Base-by-base conservation (phyloP, 345 rosid species). In the Hibiscus tridactylites region DNA sequence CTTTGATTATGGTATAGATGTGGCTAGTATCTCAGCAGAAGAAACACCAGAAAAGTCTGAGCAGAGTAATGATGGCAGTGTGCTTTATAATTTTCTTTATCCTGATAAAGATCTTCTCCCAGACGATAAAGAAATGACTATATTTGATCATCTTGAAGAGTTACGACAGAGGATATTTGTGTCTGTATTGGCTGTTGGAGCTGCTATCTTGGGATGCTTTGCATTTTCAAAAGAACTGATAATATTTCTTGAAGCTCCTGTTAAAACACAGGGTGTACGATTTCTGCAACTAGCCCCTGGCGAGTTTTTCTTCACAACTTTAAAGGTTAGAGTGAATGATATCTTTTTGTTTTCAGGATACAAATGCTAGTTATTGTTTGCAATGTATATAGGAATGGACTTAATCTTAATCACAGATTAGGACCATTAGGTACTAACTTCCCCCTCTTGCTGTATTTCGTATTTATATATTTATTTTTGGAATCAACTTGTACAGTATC, bases 211-310 rank as follows among this genome's bases (percentile, higher is more conserved):
- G 68, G 99, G 97, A 69, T 95, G 99, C 87, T 95, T 95, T 75
- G 87, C 93, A 61, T 88, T 86, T 82, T 91, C 99, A 12, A 95
- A 95, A 76, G 99, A 90, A 70, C 83, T 95, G 33, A 78, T 95
- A 66, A 71, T 90, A 73, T 47, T 95, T 80, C 99, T 94, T 74
- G 98, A 94, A 88, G 99, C 99, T 71, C 97, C 99, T 13, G 99
- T 95, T 79, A 95, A 91, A 82, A 28, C 78, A 1, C 91, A 95
- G 73, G 99, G 99, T 72, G 99, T 91, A 9, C 80, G 96, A 28
- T 94, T 94, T 85, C 83, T 94, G 72, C 98, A 94, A 80, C 86
- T 94, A 29, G 97, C 96, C 77, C 98, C 98, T 16, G 98, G 98
- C 28, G 98, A 94, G 73, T 91, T 94, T 82, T 94, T 94, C 92